Conservation (phyloP, 139 green algal species). For the Deuterostichococcus epilithicus region DNA sequence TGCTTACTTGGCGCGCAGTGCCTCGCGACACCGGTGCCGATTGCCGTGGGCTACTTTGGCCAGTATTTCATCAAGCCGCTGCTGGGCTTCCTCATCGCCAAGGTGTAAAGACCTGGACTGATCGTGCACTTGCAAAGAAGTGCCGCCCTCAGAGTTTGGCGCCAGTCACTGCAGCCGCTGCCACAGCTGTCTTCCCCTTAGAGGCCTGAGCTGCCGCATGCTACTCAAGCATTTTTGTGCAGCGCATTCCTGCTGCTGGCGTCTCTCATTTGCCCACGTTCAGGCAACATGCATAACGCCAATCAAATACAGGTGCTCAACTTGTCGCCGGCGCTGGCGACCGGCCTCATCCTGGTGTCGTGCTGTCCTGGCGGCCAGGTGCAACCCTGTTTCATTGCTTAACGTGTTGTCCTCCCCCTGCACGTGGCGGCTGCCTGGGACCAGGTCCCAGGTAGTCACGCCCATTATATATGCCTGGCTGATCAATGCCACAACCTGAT, state of each 20-base stretch:
- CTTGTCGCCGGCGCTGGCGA: slow-evolving; percentile 48
- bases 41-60: slow-evolving; percentile 61
- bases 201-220: no score
- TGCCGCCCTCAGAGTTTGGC: slow-evolving; percentile 27
- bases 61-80: slow-evolving; percentile 73
- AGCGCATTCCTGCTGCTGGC: no score
- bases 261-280: background rate
- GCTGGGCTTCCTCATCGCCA: slow-evolving; percentile 55
- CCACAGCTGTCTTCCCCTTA: no score
- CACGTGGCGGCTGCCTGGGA: no score
- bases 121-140: slow-evolving; percentile 23
- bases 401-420: no score
- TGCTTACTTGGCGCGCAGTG: slow-evolving; percentile 24
- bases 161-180: slow-evolving; percentile 4
- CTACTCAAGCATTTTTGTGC: no score
- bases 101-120: no score
- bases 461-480: no score
- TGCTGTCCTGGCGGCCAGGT: slow-evolving; percentile 70
- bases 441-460: no score
- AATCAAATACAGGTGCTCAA: slow-evolving; percentile 21
- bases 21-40: slow-evolving; percentile 55
- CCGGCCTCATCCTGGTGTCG: slow-evolving; percentile 72
- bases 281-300: background rate
- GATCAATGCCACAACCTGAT: no score
- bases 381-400: background rate